Base-by-base conservation (phyloP, 148 eudicot species). In the Rhododendron mucronatum region DNA sequence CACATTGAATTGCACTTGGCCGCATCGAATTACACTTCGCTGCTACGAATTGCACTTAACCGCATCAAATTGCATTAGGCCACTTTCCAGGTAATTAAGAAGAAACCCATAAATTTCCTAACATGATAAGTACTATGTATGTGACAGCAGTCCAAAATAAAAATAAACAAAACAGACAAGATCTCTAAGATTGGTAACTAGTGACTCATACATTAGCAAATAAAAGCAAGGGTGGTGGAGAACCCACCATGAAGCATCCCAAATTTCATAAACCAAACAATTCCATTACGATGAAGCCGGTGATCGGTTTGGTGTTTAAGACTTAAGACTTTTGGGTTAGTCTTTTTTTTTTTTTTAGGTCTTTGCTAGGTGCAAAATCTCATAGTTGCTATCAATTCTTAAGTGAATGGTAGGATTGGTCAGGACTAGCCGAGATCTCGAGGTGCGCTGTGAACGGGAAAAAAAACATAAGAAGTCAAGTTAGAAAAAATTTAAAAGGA, bases 31-130 rank as follows among this genome's bases (percentile, higher is more conserved):
- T 39, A 0, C 41, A 0, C 41, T 39, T 39, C 0, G 0, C 6
- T 0, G 41, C 44, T 4, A 4, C 7, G 0, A 41, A 41, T 39
- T 39, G 0, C 5, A 39, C 5, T 37, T 4, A 0, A 4, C 41
- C 5, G 41, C 6, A 4, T 39, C 6, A 5, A 39, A 39, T 41
- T 41, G 44, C 44, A 0, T 1, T 41, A 41, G 44, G 7, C 44
- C 18, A 5, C 76, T 30, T 71, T 71, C 20, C 41, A 71, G 18
- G 37, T 71, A 26, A n/a, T 2, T 11, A 71, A 71, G 37, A 5
- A 5, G 33, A 71, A 30, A 14, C 41, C 41, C 30, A 67, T 13
- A 35, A 30, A 71, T 71, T 59, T 13, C 35, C 74, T 28, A 67
- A 28, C 16, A 11, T 67, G 33, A 26, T 59, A 59, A 6, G 1